Conservation (phyloP, 2,329 filamentous ascomycete species). For the Chaetomiaceae sp. region DNA sequence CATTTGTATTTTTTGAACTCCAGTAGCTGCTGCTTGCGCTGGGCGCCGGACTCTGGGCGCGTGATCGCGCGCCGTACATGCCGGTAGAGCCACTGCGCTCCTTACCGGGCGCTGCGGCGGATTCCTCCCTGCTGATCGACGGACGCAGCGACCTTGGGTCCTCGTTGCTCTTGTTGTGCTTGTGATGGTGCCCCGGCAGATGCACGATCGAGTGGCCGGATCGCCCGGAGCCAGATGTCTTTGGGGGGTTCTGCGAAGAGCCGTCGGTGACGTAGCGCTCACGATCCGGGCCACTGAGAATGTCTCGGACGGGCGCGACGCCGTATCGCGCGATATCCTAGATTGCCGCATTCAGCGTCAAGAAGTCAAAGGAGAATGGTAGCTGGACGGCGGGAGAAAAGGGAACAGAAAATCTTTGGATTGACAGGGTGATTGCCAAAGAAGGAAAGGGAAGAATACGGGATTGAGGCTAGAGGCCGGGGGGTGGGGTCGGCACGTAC, state of each 20-base stretch:
- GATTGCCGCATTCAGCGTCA: slow-evolving; percentile 9
- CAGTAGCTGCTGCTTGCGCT: slow-evolving; percentile 57
- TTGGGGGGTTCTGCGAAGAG: slow-evolving; percentile 44
- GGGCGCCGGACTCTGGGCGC: slow-evolving; percentile 76
- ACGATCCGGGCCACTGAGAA: slow-evolving; percentile 62
- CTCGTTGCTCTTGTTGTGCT: slow-evolving; percentile 66
- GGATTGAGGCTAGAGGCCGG: slow-evolving; percentile 8
- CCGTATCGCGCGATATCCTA: slow-evolving; percentile 72
- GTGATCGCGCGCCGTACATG: slow-evolving; percentile 45
- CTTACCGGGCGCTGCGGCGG: slow-evolving; percentile 47
- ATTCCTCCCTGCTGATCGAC: slow-evolving; percentile 70
- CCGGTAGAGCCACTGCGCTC: slow-evolving; percentile 44
- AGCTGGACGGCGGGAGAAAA: background rate
- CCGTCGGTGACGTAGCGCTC: slow-evolving; percentile 56
- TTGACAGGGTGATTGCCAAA: slow-evolving; percentile 9
- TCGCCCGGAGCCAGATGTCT: slow-evolving; percentile 57
- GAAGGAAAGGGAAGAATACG: slow-evolving; percentile 21
- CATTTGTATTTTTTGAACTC: slow-evolving; percentile 44
- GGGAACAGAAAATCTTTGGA: background rate
- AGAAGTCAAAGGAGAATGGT: background rate
- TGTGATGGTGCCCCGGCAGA: slow-evolving; percentile 56
- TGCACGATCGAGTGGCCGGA: slow-evolving; percentile 57
- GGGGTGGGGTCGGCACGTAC: slow-evolving; percentile 42
- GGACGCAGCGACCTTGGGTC: slow-evolving; percentile 62
- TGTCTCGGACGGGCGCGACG: slow-evolving; percentile 68